Base-by-base conservation (phyloP, 352 stramenopile species). In the Globisporangium sylvaticum region DNA sequence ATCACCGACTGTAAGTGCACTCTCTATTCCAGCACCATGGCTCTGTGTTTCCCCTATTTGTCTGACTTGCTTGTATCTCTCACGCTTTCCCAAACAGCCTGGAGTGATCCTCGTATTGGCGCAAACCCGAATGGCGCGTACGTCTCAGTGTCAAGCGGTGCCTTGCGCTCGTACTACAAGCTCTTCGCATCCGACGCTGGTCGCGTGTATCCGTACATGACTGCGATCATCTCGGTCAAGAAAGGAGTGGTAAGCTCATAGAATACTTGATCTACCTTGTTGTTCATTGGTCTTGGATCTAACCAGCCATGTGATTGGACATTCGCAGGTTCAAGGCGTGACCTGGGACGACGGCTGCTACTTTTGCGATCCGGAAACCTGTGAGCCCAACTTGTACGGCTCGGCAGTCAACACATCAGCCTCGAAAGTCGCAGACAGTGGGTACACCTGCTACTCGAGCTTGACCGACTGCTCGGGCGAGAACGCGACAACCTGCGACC, bases 271-370 rank as follows among this genome's bases (percentile, higher is more conserved):
- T 48, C 15, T n/a, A 7, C 7, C 42, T 22, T 50, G 18, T 12
- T n/a, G 18, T 50, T 10, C 42, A 4, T 2, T 24, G 18, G 18
- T 50, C 0, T n/a, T 50, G 42, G 42, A 22, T 50, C 42, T 50
- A 50, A 50, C 42, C 6, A 50, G 5, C 14, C 34, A 46, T 63
- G 10, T 27, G 22, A n/a, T 56, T 46, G 14, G 4, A 18, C 8
- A 3, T 56, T n/a, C n/a, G 7, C 46, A 85, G 64, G 67, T 94
- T 4, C 82, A 91, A 68, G 86, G 86, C 29, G 81, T 94, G 50
- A 87, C 83, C 20, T 94, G 86, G 86, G 86, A 94, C 62, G 84
- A 94, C 58, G 84, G 84, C 0, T 94, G 84, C 66, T 92, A 89
- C 77, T 90, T 92, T 46, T 92, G 84, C 65, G 73, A 71, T 53